Base-by-base conservation (phyloP, 1,139 yeast genomes). In the Geotrichum cucujoidarum region DNA sequence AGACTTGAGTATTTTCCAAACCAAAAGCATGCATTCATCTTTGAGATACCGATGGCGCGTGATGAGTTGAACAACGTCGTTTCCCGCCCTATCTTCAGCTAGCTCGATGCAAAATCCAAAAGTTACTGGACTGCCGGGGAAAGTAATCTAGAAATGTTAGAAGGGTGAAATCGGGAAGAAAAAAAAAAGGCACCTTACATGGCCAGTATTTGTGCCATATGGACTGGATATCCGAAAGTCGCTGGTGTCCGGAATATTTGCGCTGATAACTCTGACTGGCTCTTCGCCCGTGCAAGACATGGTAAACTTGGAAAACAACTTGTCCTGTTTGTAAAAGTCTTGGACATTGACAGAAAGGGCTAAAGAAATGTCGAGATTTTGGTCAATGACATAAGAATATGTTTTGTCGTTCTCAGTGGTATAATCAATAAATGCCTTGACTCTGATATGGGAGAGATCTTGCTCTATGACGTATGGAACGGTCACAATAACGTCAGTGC, bases 261-360 rank as follows among this genome's bases (percentile, higher is more conserved):
- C 78, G 2, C 69, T 60, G 4, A 73, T 54, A 4, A 86, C 64
- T 47, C 84, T 66, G 1, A 84, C 71, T 0, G 95, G 95, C 11
- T 65, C 61, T 10, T 66, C 67, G 29, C 73, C 73, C 1, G 82
- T 71, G 2, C 88, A 74, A 10, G 88, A 83, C 39, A 85, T 72
- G 20, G 82, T 78, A 59, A 83, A 85, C 55, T 79, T 81, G 2
- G 90, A 81, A 56, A 77, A 82, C 1, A 85, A 68, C 45, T 71
- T 70, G 7, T 74, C 65, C 1, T 74, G 61, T 50, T 76, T 77
- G 67, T 84, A 84, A 13, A 81, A 78, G 61, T 86, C 95, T 58
- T 83, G 90, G 1, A 85, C 94, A 2, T 86, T 77, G 1, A 85
- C 90, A 0, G 89, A 81, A 32, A 85, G 68, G 1, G 79, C 69